These are phyloP conservation scores for Rhazya stricta DNA, from an alignment of 257 asterid genomes.

Conservation along the genomic window DNA sequence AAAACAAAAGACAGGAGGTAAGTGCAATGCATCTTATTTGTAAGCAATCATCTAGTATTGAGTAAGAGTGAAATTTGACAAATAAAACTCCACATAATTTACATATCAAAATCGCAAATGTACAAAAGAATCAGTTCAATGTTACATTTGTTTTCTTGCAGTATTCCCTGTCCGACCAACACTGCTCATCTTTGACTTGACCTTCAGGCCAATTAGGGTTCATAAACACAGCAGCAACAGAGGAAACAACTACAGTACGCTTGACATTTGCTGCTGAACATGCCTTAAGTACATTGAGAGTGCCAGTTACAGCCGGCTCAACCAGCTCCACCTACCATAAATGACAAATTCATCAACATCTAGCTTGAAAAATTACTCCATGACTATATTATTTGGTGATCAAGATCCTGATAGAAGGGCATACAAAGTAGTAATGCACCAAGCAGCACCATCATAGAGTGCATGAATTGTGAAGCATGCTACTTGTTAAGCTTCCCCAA, in stretches of 20 bases:
- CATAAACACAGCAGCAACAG: constrained; percentile 46
- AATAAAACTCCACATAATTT: background rate
- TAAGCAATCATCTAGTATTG: background rate
- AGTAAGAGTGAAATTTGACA: background rate
- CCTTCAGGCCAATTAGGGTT: constrained; percentile 64
- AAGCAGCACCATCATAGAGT: background rate
- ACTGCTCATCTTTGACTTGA: constrained; percentile 50
- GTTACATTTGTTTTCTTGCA: constrained; percentile 64
- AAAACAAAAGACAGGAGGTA: too few relatives aligned
- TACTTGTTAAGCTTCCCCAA: background rate
- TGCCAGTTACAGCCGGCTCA: constrained; percentile 69
- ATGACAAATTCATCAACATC: constrained; percentile 12
- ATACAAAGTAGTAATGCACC: background rate
- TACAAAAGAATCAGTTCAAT: background rate
- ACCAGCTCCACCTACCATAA: constrained; percentile 65
- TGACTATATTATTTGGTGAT: background rate
- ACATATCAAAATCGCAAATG: background rate
- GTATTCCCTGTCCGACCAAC: constrained; percentile 83
- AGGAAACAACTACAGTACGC: constrained; percentile 67
- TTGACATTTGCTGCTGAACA: constrained; percentile 53
- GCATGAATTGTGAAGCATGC: background rate
- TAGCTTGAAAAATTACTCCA: background rate
- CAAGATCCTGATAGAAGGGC: background rate
- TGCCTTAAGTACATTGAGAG: constrained; percentile 74
- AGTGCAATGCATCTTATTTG: constrained; percentile 1